A percentile compares a stretch with the other conserved stretches of the same genome.
phyloP scores from a whole-genome alignment of 2,329 filamentous ascomycete genomes.

The Dendryphion nanum region DNA sequence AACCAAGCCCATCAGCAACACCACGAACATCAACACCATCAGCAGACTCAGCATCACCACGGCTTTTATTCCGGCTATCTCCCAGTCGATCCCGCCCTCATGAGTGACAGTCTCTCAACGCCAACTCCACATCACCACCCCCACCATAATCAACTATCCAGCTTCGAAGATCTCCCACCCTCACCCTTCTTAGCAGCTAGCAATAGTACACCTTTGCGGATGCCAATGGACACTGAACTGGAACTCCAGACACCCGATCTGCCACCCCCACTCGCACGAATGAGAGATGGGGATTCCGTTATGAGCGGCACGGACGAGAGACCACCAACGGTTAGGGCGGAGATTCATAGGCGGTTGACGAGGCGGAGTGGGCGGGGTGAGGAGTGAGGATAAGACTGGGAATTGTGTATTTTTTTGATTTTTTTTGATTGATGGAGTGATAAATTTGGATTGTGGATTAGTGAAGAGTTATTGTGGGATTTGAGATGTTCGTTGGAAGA shows the following conservation, averaged over 20 bases:
- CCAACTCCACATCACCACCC: background rate
- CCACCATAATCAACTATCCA: constrained; percentile 5
- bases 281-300: constrained; percentile 1
- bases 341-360: constrained; percentile 22
- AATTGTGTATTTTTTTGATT: too few relatives aligned
- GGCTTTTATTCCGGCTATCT: constrained; percentile 46
- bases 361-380: too few relatives aligned
- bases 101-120: constrained; percentile 41
- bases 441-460: too few relatives aligned
- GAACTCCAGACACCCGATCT: constrained; percentile 8
- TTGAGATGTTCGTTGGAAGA: too few relatives aligned
- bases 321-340: constrained; percentile 19
- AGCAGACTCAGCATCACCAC: constrained; percentile 5
- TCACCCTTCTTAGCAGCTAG: constrained; percentile 33
- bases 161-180: constrained; percentile 33
- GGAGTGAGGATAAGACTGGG: too few relatives aligned
- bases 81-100: constrained; percentile 62
- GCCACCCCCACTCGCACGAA: constrained; percentile 4
- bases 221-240: constrained; percentile 9
- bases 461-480: too few relatives aligned
- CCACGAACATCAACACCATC: constrained; percentile 6
- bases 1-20: too few relatives aligned
- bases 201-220: constrained; percentile 7
- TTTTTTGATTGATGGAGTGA: too few relatives aligned
- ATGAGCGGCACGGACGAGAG: constrained; percentile 4